These are phyloP conservation scores for Afroboletus lepidellus DNA, from an alignment of 1,284 basidiomycete genomes.

Conservation along the genomic window DNA sequence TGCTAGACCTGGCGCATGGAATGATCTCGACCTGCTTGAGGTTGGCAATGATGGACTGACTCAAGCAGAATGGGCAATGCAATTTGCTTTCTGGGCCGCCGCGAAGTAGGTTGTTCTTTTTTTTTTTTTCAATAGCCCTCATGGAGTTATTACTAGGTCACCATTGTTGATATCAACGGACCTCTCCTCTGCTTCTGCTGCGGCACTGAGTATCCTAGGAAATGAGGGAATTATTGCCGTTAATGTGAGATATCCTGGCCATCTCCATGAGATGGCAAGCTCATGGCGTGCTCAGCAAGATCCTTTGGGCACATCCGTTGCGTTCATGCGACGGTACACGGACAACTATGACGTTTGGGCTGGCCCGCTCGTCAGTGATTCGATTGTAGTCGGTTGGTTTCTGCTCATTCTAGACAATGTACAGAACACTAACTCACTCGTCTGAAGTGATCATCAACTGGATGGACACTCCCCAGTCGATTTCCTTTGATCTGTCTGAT, in stretches of 20 bases:
- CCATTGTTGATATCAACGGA: conserved; percentile 14
- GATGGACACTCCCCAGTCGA: background rate
- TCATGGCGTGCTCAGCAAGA: conserved; percentile 42
- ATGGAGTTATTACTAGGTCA: conserved; percentile 5
- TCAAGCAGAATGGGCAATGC: conserved; percentile 43
- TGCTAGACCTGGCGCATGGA: conserved; percentile 44
- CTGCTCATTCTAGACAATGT: too few relatives aligned
- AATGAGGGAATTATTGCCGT: conserved; percentile 9
- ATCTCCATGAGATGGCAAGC: background rate
- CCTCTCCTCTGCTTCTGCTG: conserved; percentile 2
- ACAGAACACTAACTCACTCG: background rate
- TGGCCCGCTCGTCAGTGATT: conserved; percentile 48
- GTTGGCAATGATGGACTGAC: conserved; percentile 47
- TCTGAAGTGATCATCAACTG: conserved; percentile 11
- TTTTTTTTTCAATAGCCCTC: background rate
- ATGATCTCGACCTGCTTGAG: conserved; percentile 49
- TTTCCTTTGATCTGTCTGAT: conserved; percentile 10
- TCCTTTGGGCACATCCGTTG: conserved; percentile 44
- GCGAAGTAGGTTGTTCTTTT: conserved; percentile 4
- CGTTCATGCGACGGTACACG: conserved; percentile 48
- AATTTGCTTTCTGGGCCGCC: conserved; percentile 47
- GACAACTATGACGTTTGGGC: conserved; percentile 52
- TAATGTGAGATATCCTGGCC: conserved; percentile 2
- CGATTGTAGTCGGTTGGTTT: conserved; percentile 42
- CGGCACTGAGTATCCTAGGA: conserved; percentile 4